Evolutionary conservation across 2,329 filamentous ascomycete genomes (phyloP), one percentile per base, ranked within the genome.

Genomic region (Trichoderma pleuroti): DNA sequence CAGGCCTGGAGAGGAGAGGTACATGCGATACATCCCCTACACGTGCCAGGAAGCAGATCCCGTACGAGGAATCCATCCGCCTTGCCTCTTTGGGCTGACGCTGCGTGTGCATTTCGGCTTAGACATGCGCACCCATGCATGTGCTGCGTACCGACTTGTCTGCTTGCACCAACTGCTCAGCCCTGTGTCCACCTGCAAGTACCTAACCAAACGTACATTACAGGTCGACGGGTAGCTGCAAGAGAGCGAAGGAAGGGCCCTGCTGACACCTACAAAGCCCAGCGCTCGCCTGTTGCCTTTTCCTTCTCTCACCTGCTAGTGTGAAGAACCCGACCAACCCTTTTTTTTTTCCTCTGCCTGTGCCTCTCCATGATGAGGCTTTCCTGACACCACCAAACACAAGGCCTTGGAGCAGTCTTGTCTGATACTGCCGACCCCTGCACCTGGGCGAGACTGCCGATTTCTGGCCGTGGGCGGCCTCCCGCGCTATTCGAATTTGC

Each of bases 381-480:
- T 46, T 57, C 12, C n/a, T 70, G 68, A 70, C 68, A 65, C 52
- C 21, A 62, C 24, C 62, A 11, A 18, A 12, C 34, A 28, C 14
- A 26, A 30, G 32, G 36, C 28, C 26, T 36, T 70, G 7, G 30
- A 34, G 36, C 26, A 28, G 36, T 24, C 36, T 26, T 28, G 34
- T 46, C 4, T 54, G 26, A 18, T 28, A 59, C 34, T 26, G 32
- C 8, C 60, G 11, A 54, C 32, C 46, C 64, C 66, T 62, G 57
- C 59, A 69, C 57, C 46, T 14, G 60, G 54, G 57, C 52, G 28
- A 49, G 70, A 39, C 54, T 39, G 34, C 36, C 57, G 67, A 56
- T 49, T 54, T 36, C 12, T 57, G 54, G 70, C 64, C 65, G 57
- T 63, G 70, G 70, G 70, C 70, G 70, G 70, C 70, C 70, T 71